A percentile compares a stretch with the other conserved stretches of the same genome.
Evolutionary conservation across 139 green algal species (phyloP).

Genomic region (Chlamydomonas sp.): DNA sequence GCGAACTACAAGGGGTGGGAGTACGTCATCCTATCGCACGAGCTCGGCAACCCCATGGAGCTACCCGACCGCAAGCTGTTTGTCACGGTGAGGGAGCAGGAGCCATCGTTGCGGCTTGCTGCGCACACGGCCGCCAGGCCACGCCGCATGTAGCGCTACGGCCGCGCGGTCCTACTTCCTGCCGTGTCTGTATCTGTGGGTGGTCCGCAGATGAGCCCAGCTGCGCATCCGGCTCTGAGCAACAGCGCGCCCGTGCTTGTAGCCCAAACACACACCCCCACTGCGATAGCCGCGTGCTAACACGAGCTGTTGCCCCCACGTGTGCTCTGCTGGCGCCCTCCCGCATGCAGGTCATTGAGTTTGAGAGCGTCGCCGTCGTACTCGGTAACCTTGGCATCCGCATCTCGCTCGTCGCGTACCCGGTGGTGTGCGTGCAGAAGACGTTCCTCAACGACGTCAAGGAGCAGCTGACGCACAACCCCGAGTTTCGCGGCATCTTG

Average conservation of each 20-base stretch:
- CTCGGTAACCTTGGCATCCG: slow-evolving; percentile 30
- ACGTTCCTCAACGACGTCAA: slow-evolving; percentile 27
- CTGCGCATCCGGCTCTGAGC: no score
- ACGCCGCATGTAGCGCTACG: no score
- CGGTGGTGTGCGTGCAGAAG: slow-evolving; percentile 27
- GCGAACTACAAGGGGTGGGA: slow-evolving; percentile 24
- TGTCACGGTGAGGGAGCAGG: slow-evolving; percentile 18
- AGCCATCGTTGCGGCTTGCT: background rate
- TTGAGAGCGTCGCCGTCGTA: slow-evolving; percentile 33
- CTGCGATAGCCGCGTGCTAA: no score
- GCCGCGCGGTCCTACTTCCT: no score
- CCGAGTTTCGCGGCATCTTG: slow-evolving; percentile 24
- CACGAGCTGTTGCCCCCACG: no score
- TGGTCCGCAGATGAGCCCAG: no score
- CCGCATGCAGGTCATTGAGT: slow-evolving; percentile 28
- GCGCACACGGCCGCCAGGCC: background rate
- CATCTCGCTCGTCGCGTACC: slow-evolving; percentile 34
- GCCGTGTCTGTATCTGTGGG: no score
- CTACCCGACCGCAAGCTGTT: slow-evolving; percentile 12
- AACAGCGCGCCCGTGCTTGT: no score
- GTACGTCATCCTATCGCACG: slow-evolving; percentile 21
- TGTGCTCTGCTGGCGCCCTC: no score
- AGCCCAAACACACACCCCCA: no score
- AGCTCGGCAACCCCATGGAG: background rate
- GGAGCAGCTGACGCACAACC: slow-evolving; percentile 12